phyloP scores from a whole-genome alignment of 306 rosid genomes.

The Vigna trinervia region DNA sequence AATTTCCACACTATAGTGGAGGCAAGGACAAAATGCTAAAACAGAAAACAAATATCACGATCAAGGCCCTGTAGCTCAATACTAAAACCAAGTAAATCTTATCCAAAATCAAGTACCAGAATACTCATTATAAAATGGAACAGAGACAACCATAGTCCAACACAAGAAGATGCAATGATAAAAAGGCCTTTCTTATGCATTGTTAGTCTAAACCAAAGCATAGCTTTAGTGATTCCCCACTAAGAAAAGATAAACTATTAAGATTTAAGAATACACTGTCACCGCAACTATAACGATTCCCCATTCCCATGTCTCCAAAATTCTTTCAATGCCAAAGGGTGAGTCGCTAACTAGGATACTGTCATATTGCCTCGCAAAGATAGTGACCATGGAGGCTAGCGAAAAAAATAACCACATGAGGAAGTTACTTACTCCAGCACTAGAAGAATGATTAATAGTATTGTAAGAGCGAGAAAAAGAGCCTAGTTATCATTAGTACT shows the following conservation, averaged over 20 bases:
- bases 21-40: no score
- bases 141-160: background rate
- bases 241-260: background rate
- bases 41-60: background rate
- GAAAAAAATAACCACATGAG: background rate
- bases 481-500: background rate
- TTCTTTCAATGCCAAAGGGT: background rate
- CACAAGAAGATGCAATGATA: background rate
- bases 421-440: background rate
- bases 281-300: background rate
- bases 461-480: background rate
- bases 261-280: background rate
- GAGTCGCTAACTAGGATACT: background rate
- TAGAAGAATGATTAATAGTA: background rate
- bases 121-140: conserved; percentile 25
- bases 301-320: conserved; percentile 11
- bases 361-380: background rate
- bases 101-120: conserved; percentile 9
- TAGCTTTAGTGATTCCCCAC: background rate
- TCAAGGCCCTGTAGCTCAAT: background rate
- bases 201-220: conserved; percentile 29
- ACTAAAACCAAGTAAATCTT: conserved; percentile 3
- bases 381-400: background rate
- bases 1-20: no score
- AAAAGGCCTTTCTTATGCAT: background rate